Evolutionary conservation across 495 filamentous ascomycete species (phyloP), one percentile per base, ranked within the genome.

Genomic region (Hypoxylon rickii): DNA sequence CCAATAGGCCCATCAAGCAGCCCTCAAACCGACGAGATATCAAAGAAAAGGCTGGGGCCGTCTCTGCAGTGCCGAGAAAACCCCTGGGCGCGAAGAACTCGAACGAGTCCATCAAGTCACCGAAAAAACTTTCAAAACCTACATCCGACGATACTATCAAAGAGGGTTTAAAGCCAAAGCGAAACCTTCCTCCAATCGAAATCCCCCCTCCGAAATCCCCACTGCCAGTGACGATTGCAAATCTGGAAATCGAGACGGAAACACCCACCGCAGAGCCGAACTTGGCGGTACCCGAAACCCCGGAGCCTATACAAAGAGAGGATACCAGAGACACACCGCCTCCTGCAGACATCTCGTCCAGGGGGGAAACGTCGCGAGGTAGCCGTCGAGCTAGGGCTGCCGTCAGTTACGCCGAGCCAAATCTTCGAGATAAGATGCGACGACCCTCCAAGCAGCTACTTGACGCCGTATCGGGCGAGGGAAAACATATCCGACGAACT

Each of bases 331-430:
- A 83, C 48, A 77, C 81, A 0, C 82, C 80, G n/a, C 80, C 79
- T n/a, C 77, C 81, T 1, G 68, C 73, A 20, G 81, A 85, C 51
- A 71, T 82, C 50, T 76, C 76, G 18, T 74, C 73, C 2, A 70
- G 66, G 6, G 79, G 76, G 39, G 75, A 79, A 29, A 76, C 74
- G 44, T 76, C 74, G 26, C 78, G 89, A 40, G 78, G 83, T 7
- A 84, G 81, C 36, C 76, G 90, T 19, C 83, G 90, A 54, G 80
- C 84, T 10, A 75, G 85, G 43, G 74, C 81, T 5, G 78, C 80
- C 21, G 80, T 96, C 39, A 94, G 88, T 73, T 96, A 96, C 67
- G 88, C 89, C 17, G 88, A 93, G 68, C 90, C 90, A 7, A 95
- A 88, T 63, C 74, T 96, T 24, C 79, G 88, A 44, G 87, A 85